phyloP scores from a whole-genome alignment of 2,329 filamentous ascomycete genomes.

The Pestalotiopsis sp. region DNA sequence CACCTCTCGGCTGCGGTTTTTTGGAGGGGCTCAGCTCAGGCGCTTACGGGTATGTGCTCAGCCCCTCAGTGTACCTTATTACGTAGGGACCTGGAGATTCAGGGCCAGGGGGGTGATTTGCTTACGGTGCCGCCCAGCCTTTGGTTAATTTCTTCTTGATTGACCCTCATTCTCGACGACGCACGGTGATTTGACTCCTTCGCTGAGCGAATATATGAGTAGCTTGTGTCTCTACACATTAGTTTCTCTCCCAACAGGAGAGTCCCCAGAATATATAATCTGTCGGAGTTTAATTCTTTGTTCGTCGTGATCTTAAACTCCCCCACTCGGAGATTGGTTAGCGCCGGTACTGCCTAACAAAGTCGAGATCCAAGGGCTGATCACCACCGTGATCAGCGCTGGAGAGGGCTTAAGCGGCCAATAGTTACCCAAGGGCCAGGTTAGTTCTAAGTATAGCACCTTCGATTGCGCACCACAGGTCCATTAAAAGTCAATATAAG shows the following conservation, averaged over 20 bases:
- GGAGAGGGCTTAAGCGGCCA: not conserved
- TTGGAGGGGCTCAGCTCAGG: no score
- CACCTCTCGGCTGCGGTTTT: no score
- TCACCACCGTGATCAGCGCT: not conserved
- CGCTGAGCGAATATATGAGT: not conserved
- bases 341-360: not conserved
- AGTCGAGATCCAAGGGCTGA: not conserved
- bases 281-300: not conserved
- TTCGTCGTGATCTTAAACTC: not conserved
- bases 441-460: not conserved
- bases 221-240: not conserved
- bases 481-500: not conserved
- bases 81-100: no score
- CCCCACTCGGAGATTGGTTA: not conserved
- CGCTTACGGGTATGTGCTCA: no score
- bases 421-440: not conserved
- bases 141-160: no score
- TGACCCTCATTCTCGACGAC: no score
- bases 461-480: not conserved
- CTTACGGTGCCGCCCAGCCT: no score
- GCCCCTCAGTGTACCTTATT: no score
- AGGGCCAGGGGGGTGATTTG: no score
- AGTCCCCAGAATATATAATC: not conserved
- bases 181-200: no score
- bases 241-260: not conserved